phyloP scores from a whole-genome alignment of 2,329 filamentous ascomycete genomes.

The Aspergillus sp. region DNA sequence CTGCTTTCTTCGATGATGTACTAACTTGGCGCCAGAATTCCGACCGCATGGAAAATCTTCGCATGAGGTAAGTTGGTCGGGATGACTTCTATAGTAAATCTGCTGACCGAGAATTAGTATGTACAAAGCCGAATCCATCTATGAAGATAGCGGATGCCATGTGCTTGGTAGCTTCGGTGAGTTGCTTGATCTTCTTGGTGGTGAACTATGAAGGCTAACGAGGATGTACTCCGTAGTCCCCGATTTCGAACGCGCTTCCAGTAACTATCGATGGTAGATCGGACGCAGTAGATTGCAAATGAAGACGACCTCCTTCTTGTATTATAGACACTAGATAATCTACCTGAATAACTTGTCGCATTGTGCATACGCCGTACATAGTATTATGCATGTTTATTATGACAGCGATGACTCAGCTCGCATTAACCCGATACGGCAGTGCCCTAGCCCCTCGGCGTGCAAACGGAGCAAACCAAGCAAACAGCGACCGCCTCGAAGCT shows the following conservation, averaged over 20 bases:
- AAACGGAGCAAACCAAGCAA: conserved; percentile 39
- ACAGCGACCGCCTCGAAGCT: conserved; percentile 28
- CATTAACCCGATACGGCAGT: conserved; percentile 4
- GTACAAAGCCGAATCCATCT: conserved; percentile 40
- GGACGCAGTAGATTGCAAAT: background rate
- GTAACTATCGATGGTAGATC: conserved; percentile 14
- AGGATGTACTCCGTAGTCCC: conserved; percentile 14
- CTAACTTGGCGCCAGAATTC: conserved; percentile 38
- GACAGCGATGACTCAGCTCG: background rate
- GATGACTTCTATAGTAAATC: background rate
- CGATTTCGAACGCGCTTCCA: conserved; percentile 21
- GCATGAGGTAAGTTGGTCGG: conserved; percentile 45
- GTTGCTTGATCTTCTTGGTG: conserved; percentile 1
- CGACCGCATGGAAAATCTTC: conserved; percentile 56
- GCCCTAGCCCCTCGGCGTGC: conserved; percentile 33
- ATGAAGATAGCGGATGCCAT: conserved; percentile 40
- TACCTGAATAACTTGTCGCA: background rate
- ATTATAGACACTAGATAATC: background rate
- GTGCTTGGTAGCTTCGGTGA: conserved; percentile 29
- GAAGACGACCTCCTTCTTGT: background rate
- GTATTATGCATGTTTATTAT: background rate
- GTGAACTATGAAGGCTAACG: background rate
- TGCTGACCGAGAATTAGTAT: conserved; percentile 31
- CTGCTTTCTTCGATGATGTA: background rate
- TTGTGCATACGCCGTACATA: too few relatives aligned